phyloP scores from a whole-genome alignment of 2,329 filamentous ascomycete species.

The Paramyrothecium sp. region DNA sequence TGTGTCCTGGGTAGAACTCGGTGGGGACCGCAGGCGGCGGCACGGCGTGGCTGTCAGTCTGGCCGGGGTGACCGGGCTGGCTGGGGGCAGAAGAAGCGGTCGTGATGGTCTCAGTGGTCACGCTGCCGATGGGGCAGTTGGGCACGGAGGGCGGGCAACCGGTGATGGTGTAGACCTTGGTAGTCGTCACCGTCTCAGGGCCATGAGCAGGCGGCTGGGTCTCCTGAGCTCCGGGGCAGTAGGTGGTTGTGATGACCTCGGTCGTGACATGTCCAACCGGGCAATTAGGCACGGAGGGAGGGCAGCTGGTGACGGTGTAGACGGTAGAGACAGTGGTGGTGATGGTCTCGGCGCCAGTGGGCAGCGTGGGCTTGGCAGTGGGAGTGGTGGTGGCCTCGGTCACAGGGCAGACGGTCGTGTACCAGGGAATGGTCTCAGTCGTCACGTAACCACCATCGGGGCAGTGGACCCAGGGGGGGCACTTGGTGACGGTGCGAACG shows the following conservation, averaged over 20 bases:
- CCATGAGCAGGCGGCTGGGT: not conserved
- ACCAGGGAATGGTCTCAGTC: slow-evolving; percentile 35
- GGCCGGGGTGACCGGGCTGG: not conserved
- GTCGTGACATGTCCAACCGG: slow-evolving; percentile 10
- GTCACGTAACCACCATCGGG: slow-evolving; percentile 26
- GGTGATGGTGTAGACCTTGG: slow-evolving; percentile 16
- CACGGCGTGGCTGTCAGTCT: not conserved
- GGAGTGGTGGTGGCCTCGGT: slow-evolving; percentile 3
- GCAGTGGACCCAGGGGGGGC: slow-evolving; percentile 40
- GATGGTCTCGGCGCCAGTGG: slow-evolving; percentile 10
- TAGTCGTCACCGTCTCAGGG: slow-evolving; percentile 11
- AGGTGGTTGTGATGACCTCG: slow-evolving; percentile 12
- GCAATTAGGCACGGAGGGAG: slow-evolving; percentile 11
- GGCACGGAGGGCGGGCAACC: slow-evolving; percentile 11
- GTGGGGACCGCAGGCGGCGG: not conserved
- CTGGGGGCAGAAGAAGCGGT: slow-evolving; percentile 9
- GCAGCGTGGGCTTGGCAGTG: slow-evolving; percentile 4
- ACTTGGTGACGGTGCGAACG: slow-evolving; percentile 50
- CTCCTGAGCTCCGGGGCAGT: slow-evolving; percentile 12
- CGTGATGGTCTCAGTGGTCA: slow-evolving; percentile 14
- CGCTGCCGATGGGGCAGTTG: slow-evolving; percentile 10
- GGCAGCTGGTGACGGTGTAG: slow-evolving; percentile 16
- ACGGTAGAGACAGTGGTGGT: slow-evolving; percentile 11
- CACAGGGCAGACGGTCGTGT: slow-evolving; percentile 41
- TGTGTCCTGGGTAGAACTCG: not conserved